Conservation (phyloP, 2,329 filamentous ascomycete species). For the Tolypocladium sp. region DNA sequence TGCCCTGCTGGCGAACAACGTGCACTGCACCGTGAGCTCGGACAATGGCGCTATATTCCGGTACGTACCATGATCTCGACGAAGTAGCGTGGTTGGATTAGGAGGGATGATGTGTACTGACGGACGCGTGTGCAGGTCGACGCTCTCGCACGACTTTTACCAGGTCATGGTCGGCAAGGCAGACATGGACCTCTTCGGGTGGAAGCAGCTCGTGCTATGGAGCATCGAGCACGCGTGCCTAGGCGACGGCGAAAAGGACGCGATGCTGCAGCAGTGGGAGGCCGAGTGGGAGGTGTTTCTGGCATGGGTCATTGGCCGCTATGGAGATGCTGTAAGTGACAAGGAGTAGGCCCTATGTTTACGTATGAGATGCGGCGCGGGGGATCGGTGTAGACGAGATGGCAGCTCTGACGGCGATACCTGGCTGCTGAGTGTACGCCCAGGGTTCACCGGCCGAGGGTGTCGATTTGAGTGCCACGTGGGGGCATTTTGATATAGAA, state of each 20-base stretch:
- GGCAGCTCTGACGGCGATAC: background rate
- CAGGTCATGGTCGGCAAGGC: conserved; percentile 62
- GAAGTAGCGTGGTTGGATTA: background rate
- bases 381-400: background rate
- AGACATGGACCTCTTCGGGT: conserved; percentile 59
- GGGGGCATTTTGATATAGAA: too few relatives aligned
- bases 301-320: conserved; percentile 35
- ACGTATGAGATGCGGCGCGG: background rate
- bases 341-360: background rate
- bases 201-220: conserved; percentile 60
- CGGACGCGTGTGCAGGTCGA: conserved; percentile 38
- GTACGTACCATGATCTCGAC: conserved; percentile 23
- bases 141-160: conserved; percentile 68
- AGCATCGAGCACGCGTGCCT: conserved; percentile 54
- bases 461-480: too few relatives aligned
- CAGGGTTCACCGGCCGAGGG: background rate
- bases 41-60: conserved; percentile 68
- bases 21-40: conserved; percentile 65
- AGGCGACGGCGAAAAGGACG: conserved; percentile 27
- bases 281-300: conserved; percentile 51
- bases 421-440: background rate
- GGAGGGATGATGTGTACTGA: background rate
- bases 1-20: conserved; percentile 57
- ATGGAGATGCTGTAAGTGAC: conserved; percentile 14
- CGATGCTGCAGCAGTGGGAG: conserved; percentile 36